Percentiles rank a stretch among this genome's conserved stretches.
Evolutionary conservation across 106 monocot species (phyloP).

Genomic region (Dactylorhiza incarnata): DNA sequence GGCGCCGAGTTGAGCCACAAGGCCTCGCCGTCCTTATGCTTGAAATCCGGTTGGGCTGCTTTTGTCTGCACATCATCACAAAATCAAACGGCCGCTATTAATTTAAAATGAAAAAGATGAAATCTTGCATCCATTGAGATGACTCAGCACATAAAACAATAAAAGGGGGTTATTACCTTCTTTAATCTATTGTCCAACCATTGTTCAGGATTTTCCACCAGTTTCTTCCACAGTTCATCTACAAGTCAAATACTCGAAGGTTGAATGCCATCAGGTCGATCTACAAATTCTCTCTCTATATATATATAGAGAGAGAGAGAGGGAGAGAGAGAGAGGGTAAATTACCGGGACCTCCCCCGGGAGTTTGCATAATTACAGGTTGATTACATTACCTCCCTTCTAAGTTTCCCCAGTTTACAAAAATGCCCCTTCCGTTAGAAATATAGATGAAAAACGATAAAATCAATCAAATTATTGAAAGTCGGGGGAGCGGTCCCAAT

Average conservation of each 20-base stretch:
- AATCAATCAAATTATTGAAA: too few relatives aligned
- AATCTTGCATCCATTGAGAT: not conserved
- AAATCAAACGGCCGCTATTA: not conserved
- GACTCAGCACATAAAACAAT: not conserved
- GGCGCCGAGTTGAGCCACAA: conserved; percentile 59
- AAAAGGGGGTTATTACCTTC: conserved; percentile 22
- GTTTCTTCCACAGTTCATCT: conserved; percentile 36
- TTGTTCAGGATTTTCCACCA: conserved; percentile 41
- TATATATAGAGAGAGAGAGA: too few relatives aligned
- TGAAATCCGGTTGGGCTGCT: conserved; percentile 55
- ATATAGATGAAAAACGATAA: too few relatives aligned
- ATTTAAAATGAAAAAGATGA: too few relatives aligned
- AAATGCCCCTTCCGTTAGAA: too few relatives aligned
- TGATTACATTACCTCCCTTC: too few relatives aligned
- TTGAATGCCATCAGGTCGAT: not conserved
- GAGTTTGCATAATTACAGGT: too few relatives aligned
- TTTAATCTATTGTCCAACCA: conserved; percentile 56
- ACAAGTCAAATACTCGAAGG: not conserved
- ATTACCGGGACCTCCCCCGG: too few relatives aligned
- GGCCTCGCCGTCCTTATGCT: conserved; percentile 22
- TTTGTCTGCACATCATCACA: conserved; percentile 28
- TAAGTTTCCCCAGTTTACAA: too few relatives aligned
- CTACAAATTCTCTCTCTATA: too few relatives aligned
- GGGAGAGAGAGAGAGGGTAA: too few relatives aligned
- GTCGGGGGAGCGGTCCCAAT: too few relatives aligned